Conservation (phyloP, 805 yeast species). For the Ogataea minuta region DNA sequence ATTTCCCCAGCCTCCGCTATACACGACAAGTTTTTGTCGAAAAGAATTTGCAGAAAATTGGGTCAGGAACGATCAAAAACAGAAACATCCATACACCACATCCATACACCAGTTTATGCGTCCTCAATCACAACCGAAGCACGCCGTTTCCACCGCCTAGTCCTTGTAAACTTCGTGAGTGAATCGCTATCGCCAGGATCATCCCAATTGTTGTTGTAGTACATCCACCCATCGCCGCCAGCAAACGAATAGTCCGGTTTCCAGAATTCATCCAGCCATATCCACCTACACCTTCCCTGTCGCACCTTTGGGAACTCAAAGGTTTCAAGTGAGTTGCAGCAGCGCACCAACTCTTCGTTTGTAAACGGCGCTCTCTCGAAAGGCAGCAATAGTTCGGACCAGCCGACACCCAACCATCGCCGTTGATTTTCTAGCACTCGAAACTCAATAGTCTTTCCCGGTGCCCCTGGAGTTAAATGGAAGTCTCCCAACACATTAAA, state of each 20-base stretch:
- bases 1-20: conserved; percentile 14
- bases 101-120: conserved; percentile 2
- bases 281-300: conserved; percentile 45
- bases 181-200: conserved; percentile 42
- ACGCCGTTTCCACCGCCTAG: conserved; percentile 49
- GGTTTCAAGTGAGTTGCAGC: conserved; percentile 30
- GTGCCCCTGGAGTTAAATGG: conserved; percentile 10
- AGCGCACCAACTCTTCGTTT: conserved; percentile 35
- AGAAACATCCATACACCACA: conserved; percentile 4
- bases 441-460: conserved; percentile 49
- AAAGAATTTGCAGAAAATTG: conserved; percentile 9
- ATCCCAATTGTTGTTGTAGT: conserved; percentile 52
- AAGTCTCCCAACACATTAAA: conserved; percentile 11
- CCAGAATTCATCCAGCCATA: conserved; percentile 58
- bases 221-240: conserved; percentile 51
- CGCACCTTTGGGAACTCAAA: conserved; percentile 45
- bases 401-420: conserved; percentile 61
- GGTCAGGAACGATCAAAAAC: conserved; percentile 5
- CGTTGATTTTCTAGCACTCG: conserved; percentile 56
- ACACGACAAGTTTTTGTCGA: conserved; percentile 14
- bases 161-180: conserved; percentile 48
- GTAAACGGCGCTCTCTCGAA: conserved; percentile 51
- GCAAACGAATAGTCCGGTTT: conserved; percentile 40
- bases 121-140: conserved; percentile 33
- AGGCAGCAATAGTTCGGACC: conserved; percentile 51